Conservation (phyloP, 2,329 filamentous ascomycete genomes). For the Pseudogymnoascus sp. region DNA sequence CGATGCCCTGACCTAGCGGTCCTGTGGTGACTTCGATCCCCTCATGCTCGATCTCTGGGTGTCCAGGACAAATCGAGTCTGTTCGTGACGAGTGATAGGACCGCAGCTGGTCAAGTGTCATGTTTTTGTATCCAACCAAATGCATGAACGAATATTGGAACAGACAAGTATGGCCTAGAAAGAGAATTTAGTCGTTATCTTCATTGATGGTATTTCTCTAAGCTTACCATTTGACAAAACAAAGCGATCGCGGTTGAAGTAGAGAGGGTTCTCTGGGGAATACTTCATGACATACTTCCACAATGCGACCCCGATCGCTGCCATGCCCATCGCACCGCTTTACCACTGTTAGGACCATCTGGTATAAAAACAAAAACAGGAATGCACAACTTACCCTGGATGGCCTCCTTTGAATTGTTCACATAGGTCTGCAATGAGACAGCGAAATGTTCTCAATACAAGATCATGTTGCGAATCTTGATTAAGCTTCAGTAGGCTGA, state of each 20-base stretch:
- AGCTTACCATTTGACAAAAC: slow-evolving; percentile 34
- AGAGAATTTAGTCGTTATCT: not conserved
- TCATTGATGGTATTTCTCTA: not conserved
- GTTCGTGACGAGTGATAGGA: slow-evolving; percentile 34
- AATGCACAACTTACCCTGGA: slow-evolving; percentile 43
- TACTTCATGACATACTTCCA: slow-evolving; percentile 37
- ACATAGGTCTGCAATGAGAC: slow-evolving; percentile 59
- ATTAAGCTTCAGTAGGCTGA: not conserved
- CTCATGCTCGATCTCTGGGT: slow-evolving; percentile 41
- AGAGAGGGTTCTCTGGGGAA: slow-evolving; percentile 30
- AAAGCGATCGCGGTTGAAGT: slow-evolving; percentile 36
- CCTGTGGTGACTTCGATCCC: slow-evolving; percentile 27
- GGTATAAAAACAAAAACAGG: not conserved
- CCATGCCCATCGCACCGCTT: slow-evolving; percentile 33
- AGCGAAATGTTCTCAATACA: slow-evolving; percentile 51
- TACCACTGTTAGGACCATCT: not conserved
- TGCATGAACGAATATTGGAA: slow-evolving; percentile 39
- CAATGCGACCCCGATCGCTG: slow-evolving; percentile 34
- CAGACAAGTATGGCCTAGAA: slow-evolving; percentile 34
- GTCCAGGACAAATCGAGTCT: slow-evolving; percentile 36
- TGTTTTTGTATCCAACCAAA: slow-evolving; percentile 36
- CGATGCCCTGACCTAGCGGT: not conserved
- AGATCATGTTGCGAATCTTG: slow-evolving; percentile 28
- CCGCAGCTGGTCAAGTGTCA: slow-evolving; percentile 40
- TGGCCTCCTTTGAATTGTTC: slow-evolving; percentile 63